Conservation (phyloP, 1,284 basidiomycete species). For the Cystobasidiaceae sp. region DNA sequence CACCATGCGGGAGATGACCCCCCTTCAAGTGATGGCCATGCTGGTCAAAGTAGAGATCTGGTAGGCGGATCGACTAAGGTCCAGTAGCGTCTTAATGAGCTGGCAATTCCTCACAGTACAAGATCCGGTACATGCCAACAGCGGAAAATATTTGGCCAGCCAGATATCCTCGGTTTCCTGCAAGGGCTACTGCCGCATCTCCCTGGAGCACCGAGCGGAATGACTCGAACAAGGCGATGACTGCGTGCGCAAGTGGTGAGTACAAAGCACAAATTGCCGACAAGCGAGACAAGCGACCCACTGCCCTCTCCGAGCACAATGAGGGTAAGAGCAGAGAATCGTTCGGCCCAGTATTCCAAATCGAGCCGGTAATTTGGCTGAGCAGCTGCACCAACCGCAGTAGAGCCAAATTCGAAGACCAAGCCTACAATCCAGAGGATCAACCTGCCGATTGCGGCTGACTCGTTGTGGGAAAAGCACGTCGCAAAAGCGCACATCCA, state of each 20-base stretch:
- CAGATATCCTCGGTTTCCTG: background rate
- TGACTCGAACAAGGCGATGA: conserved; percentile 10
- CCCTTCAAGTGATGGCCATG: conserved; percentile 5
- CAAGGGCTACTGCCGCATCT: background rate
- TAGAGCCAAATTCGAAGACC: conserved; percentile 1
- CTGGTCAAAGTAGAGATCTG: conserved; percentile 14
- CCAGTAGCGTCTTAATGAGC: background rate
- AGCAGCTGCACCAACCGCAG: background rate
- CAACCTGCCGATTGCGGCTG: background rate
- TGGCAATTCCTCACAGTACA: conserved; percentile 8
- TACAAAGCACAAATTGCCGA: too few relatives aligned
- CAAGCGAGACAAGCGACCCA: background rate
- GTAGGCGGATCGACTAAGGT: background rate
- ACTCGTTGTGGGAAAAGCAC: background rate
- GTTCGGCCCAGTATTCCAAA: conserved; percentile 24
- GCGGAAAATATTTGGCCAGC: conserved; percentile 7
- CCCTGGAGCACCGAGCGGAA: conserved; percentile 9
- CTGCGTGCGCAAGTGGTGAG: background rate
- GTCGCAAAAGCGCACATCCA: conserved; percentile 3
- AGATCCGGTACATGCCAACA: conserved; percentile 1
- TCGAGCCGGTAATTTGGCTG: background rate
- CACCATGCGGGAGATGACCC: background rate
- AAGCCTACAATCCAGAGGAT: conserved; percentile 1
- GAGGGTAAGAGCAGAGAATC: conserved; percentile 21
- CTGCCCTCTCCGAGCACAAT: conserved; percentile 21